phyloP scores from a whole-genome alignment of 331 rosid genomes.

The Erythrophleum ivorense region DNA sequence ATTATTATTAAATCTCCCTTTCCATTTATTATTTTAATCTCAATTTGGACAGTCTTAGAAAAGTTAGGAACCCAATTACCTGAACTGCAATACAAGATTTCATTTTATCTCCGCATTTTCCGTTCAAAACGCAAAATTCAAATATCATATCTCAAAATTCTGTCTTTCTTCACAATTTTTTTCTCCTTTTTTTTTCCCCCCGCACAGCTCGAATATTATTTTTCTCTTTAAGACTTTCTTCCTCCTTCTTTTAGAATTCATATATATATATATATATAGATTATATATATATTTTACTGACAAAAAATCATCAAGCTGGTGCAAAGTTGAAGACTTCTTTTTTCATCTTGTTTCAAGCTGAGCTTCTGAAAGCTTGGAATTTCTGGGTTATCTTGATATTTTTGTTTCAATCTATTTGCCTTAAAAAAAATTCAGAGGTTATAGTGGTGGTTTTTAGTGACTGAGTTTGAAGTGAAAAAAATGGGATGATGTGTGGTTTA shows the following conservation, averaged over 20 bases:
- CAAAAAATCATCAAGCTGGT: slow-evolving; percentile 37
- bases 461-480: slow-evolving; percentile 43
- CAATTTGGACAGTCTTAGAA: slow-evolving; percentile 68
- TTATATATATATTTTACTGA: too few relatives aligned
- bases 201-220: slow-evolving; percentile 40
- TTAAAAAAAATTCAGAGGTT: not conserved
- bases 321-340: slow-evolving; percentile 21
- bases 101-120: slow-evolving; percentile 64
- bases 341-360: slow-evolving; percentile 36
- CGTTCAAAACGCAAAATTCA: slow-evolving; percentile 56
- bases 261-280: too few relatives aligned
- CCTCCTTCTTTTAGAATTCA: not conserved
- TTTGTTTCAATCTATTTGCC: slow-evolving; percentile 30
- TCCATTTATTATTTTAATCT: slow-evolving; percentile 60
- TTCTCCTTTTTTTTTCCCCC: not conserved
- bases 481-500: slow-evolving; percentile 52
- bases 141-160: slow-evolving; percentile 33
- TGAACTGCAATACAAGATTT: slow-evolving; percentile 60
- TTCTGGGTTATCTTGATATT: not conserved
- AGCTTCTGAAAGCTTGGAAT: slow-evolving; percentile 32
- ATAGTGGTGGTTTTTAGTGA: slow-evolving; percentile 10
- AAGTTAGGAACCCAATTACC: slow-evolving; percentile 80
- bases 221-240: slow-evolving; percentile 14
- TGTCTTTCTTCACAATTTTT: slow-evolving; percentile 25
- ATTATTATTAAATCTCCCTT: slow-evolving; percentile 51